Conservation (phyloP, 2,329 filamentous ascomycete species). For the Aureobasidium uvarum region DNA sequence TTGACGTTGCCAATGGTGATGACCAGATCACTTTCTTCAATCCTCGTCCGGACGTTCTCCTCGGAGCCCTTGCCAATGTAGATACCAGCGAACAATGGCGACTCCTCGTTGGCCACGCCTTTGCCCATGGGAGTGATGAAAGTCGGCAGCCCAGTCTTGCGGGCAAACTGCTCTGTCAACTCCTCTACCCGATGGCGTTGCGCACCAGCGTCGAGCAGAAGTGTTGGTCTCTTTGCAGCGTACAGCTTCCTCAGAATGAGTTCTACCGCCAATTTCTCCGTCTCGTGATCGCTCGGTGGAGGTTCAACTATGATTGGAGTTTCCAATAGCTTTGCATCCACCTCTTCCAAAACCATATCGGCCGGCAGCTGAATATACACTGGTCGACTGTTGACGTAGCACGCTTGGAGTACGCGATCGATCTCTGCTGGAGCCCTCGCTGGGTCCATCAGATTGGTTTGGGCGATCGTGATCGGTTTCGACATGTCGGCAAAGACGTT, state of each 20-base stretch:
- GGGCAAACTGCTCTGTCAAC: constrained; percentile 46
- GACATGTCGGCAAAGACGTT: constrained; percentile 81
- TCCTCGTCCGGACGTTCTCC: constrained; percentile 28
- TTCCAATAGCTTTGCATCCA: constrained; percentile 71
- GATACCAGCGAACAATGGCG: constrained; percentile 49
- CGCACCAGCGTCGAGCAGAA: constrained; percentile 81
- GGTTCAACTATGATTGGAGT: constrained; percentile 66
- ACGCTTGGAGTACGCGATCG: constrained; percentile 72
- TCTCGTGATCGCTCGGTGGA: constrained; percentile 66
- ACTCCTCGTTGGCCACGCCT: constrained; percentile 50
- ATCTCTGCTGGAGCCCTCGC: constrained; percentile 70
- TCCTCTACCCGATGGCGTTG: constrained; percentile 61
- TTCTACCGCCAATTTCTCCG: constrained; percentile 79
- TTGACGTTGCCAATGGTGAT: constrained; percentile 30
- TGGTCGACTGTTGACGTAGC: constrained; percentile 69
- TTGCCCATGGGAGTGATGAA: constrained; percentile 53
- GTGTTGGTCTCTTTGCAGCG: constrained; percentile 69
- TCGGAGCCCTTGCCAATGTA: constrained; percentile 32
- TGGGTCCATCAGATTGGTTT: constrained; percentile 68
- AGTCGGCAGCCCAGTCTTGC: constrained; percentile 49
- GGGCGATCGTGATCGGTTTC: constrained; percentile 65
- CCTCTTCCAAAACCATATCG: constrained; percentile 72
- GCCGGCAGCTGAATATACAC: constrained; percentile 83
- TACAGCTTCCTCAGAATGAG: constrained; percentile 72
- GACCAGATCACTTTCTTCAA: constrained; percentile 32